Evolutionary conservation across 768 basidiomycete species (phyloP), one percentile per base, ranked within the genome.

Genomic region (Tephrocybe sp.): DNA sequence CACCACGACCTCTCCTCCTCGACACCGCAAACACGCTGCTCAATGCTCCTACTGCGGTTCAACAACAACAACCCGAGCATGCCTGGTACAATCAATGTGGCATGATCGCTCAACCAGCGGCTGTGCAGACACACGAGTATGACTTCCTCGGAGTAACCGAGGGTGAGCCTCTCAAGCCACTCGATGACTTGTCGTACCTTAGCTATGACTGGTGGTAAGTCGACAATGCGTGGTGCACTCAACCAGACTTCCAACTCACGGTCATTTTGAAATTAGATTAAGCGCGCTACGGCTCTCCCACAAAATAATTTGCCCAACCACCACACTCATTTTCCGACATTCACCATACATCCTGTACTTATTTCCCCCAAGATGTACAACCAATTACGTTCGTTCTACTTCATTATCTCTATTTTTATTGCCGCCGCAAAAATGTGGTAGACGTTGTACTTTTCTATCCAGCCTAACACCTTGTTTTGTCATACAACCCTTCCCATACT

Each of bases 21-120:
- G 57, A 55, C 37, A 53, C 57, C 2, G 43, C 41, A 21, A 58
- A 56, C 41, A 58, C 51, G 10, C 18, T 58, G 36, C 54, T 58
- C n/a, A 39, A 17, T 12, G 42, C 21, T 6, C 39, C 55, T 15
- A 12, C 41, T 17, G 37, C 43, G 6, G 12, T 17, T 3, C 46
- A 53, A 15, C 40, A 47, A 2, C 39, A 30, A 36, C 33, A 30
- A 30, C 28, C 28, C 17, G 39, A 43, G 15, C 20, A 52, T 10
- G 7, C 38, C 20, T 55, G 54, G 50, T 55, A 55, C 25, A 49
- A 58, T 18, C 32, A 30, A 10, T 50, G 52, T 21, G 48, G 56
- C 10, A 24, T 47, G 33, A 20, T 21, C 2, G 15, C 18, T 11
- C 39, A 37, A 0, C 44, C 21, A 24, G 25, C 38, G 4, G n/a